A percentile compares a stretch with the other conserved stretches of the same genome.
Conservation (phyloP, 2,329 filamentous ascomycete species). For the Botrytis hyacinthi region DNA sequence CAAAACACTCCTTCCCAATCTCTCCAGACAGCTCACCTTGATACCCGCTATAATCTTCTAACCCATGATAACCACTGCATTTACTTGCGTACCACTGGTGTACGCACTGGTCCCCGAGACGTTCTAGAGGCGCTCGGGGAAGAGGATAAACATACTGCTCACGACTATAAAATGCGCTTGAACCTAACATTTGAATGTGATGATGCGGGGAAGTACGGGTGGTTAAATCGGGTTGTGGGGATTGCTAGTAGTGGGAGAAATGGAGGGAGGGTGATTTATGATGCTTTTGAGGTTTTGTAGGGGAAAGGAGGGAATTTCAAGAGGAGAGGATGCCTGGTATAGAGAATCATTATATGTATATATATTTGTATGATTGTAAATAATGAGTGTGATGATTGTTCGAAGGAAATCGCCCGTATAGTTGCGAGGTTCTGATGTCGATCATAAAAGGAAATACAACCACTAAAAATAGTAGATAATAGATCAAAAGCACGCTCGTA, state of each 20-base stretch:
- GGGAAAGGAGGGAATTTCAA: not conserved
- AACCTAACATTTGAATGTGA: constrained; percentile 36
- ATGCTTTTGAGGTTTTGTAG: constrained; percentile 24
- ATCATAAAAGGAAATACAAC: not conserved
- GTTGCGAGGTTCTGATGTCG: not conserved
- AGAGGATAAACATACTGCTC: not conserved
- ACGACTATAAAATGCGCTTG: constrained; percentile 36
- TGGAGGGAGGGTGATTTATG: constrained; percentile 23
- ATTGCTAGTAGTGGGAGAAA: constrained; percentile 24
- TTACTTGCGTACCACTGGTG: not conserved
- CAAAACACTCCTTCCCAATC: constrained; percentile 19
- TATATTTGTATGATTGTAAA: not conserved
- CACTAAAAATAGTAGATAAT: not conserved
- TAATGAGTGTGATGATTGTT: not conserved
- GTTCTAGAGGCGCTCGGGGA: not conserved
- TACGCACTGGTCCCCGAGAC: not conserved
- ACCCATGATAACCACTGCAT: constrained; percentile 5
- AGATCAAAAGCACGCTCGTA: not conserved
- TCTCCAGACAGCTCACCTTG: not conserved
- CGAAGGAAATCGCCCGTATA: not conserved
- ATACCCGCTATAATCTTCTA: constrained; percentile 8
- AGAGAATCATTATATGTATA: not conserved
- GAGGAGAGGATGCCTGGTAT: not conserved
- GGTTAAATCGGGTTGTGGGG: constrained; percentile 31
- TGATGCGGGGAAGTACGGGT: constrained; percentile 32